A percentile compares a stretch with the other conserved stretches of the same genome.
Evolutionary conservation across 1,139 yeast genomes (phyloP).

Genomic region (Protomyces inundatus): DNA sequence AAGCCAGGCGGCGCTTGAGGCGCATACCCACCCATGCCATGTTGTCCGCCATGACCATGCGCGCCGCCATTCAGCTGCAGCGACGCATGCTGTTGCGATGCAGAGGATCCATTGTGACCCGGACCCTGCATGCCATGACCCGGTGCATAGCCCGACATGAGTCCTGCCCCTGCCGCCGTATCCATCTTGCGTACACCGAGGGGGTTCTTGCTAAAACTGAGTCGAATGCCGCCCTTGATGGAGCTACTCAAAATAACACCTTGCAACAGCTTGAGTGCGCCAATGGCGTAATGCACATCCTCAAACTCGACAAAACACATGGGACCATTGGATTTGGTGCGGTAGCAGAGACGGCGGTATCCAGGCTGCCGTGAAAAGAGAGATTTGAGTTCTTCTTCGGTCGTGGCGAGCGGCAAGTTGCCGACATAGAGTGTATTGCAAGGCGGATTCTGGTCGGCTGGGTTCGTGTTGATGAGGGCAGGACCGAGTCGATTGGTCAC

Average conservation of each 20-base stretch:
- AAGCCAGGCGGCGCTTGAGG: conserved; percentile 23
- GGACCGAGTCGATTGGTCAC: conserved; percentile 25
- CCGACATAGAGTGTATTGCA: conserved; percentile 96
- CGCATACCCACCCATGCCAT: not conserved
- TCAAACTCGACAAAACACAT: conserved; percentile 99
- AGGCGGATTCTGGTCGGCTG: conserved; percentile 98
- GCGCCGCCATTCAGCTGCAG: not conserved
- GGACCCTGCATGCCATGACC: not conserved
- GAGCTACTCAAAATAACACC: conserved; percentile 70
- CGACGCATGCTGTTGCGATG: not conserved
- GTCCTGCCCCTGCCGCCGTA: not conserved
- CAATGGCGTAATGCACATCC: conserved; percentile 86
- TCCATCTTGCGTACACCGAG: conserved; percentile 65
- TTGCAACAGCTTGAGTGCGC: conserved; percentile 86
- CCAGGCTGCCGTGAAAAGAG: conserved; percentile 87
- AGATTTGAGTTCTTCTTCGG: conserved; percentile 85
- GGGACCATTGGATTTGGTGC: conserved; percentile 69
- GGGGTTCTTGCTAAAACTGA: conserved; percentile 92
- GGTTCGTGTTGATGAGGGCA: conserved; percentile 50
- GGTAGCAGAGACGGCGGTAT: conserved; percentile 82
- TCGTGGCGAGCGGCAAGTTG: conserved; percentile 93
- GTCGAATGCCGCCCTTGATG: conserved; percentile 84
- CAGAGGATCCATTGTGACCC: no score
- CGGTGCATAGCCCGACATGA: not conserved
- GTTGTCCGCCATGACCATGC: not conserved